Base-by-base conservation (phyloP, 345 rosid species). In the Linum trigynum region DNA sequence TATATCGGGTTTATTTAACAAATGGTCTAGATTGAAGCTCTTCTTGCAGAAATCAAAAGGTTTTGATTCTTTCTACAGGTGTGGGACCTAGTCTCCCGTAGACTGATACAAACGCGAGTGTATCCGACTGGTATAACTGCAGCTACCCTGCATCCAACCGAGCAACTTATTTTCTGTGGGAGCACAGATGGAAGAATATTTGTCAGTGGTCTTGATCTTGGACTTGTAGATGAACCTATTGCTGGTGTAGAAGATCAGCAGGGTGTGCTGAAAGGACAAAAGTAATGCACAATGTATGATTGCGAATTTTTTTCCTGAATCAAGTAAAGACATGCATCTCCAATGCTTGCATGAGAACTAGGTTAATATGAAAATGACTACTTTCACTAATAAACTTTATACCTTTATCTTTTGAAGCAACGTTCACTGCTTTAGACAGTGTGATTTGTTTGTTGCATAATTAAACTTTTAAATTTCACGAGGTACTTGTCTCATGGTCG, bases 51-150 rank as follows among this genome's bases (percentile, higher is more conserved):
- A 41, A 38, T 8, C 5, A 10, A 9, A 48, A 48, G 38, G 51
- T 66, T 75, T 48, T 38, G 4, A 12, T 23, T 23, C 32, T 4
- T 57, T 62, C 59, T 63, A 63, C 53, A 82, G 86, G 80, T 77
- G 66, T 82, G 86, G 86, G 82, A 80, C 57, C 60, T 77, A 11
- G 39, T 75, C 45, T 80, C 82, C 0, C 84, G 86, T 68, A 74
- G 69, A 14, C 69, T 66, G 59, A 55, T 82, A 51, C 78, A 75
- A 75, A 80, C 80, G 38, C 83, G 55, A 43, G 74, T 62, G 64
- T 73, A 75, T 71, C 65, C 79, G 2, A 23, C 61, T 5, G 80
- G 80, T 43, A 72, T 83, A 63, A 74, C 87, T 64, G 78, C 84
- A 39, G 64, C 73, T 43, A 40, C 57, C 67, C 71, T 76, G 71